Evolutionary conservation across 352 stramenopile genomes (phyloP).

Genomic region (Globisporangium cystogenes): DNA sequence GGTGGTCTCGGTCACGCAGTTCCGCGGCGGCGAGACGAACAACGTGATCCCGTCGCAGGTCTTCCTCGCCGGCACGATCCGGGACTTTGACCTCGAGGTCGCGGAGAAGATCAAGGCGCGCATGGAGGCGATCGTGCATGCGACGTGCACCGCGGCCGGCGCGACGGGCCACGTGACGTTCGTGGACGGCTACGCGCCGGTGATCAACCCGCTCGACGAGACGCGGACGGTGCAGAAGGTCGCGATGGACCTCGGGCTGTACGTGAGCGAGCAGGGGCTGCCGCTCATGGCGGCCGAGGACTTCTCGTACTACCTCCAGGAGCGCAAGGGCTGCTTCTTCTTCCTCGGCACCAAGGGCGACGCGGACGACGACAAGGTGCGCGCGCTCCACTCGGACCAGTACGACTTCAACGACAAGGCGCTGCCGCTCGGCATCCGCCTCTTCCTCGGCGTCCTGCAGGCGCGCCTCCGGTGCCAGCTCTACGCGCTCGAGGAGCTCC

Average conservation of each 20-base stretch:
- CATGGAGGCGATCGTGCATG: conserved; percentile 81
- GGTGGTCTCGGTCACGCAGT: conserved; percentile 90
- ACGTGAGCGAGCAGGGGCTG: conserved; percentile 74
- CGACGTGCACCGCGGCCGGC: conserved; percentile 80
- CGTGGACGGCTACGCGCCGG: conserved; percentile 63
- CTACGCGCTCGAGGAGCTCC: conserved; percentile 63
- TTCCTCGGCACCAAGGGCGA: conserved; percentile 80
- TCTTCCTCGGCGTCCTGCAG: conserved; percentile 75
- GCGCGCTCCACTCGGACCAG: conserved; percentile 71
- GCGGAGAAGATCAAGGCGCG: conserved; percentile 77
- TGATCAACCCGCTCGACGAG: conserved; percentile 78
- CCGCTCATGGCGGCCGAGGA: conserved; percentile 94
- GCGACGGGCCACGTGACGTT: conserved; percentile 61
- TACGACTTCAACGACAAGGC: conserved; percentile 87
- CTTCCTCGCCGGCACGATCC: conserved; percentile 89
- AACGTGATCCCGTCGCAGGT: conserved; percentile 92
- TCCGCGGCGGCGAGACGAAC: conserved; percentile 90
- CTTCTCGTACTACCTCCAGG: conserved; percentile 89
- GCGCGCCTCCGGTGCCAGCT: conserved; percentile 59
- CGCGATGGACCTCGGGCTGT: conserved; percentile 56
- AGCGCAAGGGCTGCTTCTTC: conserved; percentile 82
- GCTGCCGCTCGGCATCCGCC: conserved; percentile 69
- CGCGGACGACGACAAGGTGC: conserved; percentile 40
- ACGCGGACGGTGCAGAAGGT: conserved; percentile 75
- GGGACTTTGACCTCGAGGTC: conserved; percentile 86